A percentile compares a stretch with the other conserved stretches of the same genome.
phyloP scores from a whole-genome alignment of 176 grass and related monocot genomes.

The Oryza brachyantha region DNA sequence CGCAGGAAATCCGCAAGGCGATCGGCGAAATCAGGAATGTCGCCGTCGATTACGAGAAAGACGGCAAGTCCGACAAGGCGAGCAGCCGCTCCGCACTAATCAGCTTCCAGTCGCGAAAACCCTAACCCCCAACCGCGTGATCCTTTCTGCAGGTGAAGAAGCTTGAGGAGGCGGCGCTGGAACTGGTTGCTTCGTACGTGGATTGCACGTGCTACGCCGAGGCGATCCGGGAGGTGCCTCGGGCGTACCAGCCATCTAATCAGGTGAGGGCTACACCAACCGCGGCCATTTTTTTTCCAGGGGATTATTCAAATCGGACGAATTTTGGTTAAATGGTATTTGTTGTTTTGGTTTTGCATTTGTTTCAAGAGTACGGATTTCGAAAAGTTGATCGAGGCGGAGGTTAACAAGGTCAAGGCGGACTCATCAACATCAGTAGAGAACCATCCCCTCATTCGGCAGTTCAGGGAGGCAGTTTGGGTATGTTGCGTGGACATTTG shows the following conservation, averaged over 20 bases:
- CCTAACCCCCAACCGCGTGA: not conserved
- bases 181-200: conserved; percentile 62
- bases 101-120: not conserved
- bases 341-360: conserved; percentile 29
- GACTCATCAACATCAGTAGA: conserved; percentile 29
- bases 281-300: not conserved
- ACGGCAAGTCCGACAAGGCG: conserved; percentile 49
- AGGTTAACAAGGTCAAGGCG: conserved; percentile 61
- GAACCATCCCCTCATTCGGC: conserved; percentile 57
- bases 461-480: conserved; percentile 85
- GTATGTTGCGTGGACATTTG: conserved; percentile 53
- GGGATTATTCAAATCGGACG: not conserved
- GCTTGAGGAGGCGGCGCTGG: conserved; percentile 51
- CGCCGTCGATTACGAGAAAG: conserved; percentile 70
- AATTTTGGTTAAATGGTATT: conserved; percentile 8
- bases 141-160: conserved; percentile 55
- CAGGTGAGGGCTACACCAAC: conserved; percentile 56
- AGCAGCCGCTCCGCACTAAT: not conserved
- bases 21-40: conserved; percentile 55
- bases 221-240: conserved; percentile 49
- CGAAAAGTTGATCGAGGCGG: conserved; percentile 45
- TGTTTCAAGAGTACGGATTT: conserved; percentile 63
- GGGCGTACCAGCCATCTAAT: conserved; percentile 62
- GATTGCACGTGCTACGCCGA: conserved; percentile 55
- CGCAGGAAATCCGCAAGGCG: conserved; percentile 87